Conservation (phyloP, 208 protist genomes). For the Wallacemonas rigidus region DNA sequence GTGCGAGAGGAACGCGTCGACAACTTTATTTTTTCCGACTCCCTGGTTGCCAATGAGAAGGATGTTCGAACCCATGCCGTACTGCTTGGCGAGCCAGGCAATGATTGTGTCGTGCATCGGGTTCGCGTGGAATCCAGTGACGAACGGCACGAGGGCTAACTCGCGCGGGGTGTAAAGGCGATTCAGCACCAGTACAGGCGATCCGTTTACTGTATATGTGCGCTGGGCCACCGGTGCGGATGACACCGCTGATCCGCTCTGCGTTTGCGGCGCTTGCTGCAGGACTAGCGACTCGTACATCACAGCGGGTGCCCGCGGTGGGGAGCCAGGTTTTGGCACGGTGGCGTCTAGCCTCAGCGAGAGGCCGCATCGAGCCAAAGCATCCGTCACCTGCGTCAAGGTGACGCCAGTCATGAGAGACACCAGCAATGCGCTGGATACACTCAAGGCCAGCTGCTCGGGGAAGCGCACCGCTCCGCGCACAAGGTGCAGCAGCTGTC, state of each 20-base stretch:
- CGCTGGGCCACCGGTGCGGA: constrained; percentile 1
- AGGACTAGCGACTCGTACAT: background rate
- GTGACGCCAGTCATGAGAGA: constrained; percentile 76
- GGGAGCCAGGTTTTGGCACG: too few species aligned
- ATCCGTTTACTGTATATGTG: constrained; percentile 42
- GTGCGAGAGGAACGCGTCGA: constrained; percentile 91
- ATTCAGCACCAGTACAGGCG: constrained; percentile 42
- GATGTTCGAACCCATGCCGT: constrained; percentile 76
- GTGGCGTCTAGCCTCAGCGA: background rate
- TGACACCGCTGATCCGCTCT: background rate
- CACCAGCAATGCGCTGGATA: constrained; percentile 65
- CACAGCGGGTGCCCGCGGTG: too few species aligned
- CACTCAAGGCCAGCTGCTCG: constrained; percentile 45
- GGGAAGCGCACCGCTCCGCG: constrained; percentile 61
- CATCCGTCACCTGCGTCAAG: constrained; percentile 58
- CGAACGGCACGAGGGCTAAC: constrained; percentile 85
- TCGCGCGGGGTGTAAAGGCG: constrained; percentile 64
- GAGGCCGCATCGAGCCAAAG: constrained; percentile 56
- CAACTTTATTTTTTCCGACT: constrained; percentile 97
- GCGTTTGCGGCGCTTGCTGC: background rate
- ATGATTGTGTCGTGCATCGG: constrained; percentile 84
- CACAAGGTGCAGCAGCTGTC: constrained; percentile 73
- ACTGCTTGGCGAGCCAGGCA: constrained; percentile 88
- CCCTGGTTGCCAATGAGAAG: constrained; percentile 96
- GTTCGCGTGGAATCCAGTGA: constrained; percentile 90